Evolutionary conservation across 202 grass and related monocot genomes (phyloP), one percentile per base, ranked within the genome.

Genomic region (Zizania palustris): DNA sequence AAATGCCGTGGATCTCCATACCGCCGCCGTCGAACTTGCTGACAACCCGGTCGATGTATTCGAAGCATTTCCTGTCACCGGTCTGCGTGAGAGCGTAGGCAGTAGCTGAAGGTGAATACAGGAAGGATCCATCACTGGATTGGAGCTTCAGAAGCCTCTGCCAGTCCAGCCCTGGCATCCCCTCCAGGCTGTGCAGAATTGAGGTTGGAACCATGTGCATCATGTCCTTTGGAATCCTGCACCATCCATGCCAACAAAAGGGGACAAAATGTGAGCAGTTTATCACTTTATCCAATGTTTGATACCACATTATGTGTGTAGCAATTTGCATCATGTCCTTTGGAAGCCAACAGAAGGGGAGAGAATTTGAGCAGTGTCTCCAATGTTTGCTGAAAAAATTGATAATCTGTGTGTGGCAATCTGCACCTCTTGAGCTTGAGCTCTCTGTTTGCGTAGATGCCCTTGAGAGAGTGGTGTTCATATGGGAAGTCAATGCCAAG

Each of bases 311-410:
- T n/a, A n/a, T n/a, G n/a, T n/a, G n/a, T n/a, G n/a, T n/a, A n/a
- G n/a, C n/a, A n/a, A n/a, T n/a, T n/a, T 99, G 91, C 91, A 99
- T 88, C 74, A 90, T 84, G 61, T 90, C 87, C 69, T 81, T 95
- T 35, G 96, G 85, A 3, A 98, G 5, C 2, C 1, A 44, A 7
- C 45, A 39, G 70, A 72, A 55, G 0, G 65, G 45, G 65, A 68
- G 34, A 5, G 28, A 28, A 28, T 28, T 2, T 28, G 28, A 28
- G 28, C 28, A 28, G 28, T 28, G 1, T 28, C 28, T 2, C 28
- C 28, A 28, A 28, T 28, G 28, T 28, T 28, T 28, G 28, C 28
- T 28, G 28, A 28, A 28, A 28, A 28, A 28, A 28, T 28, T 28
- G 28, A 28, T 28, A 28, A 28, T 28, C 76, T 20, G 8, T 58